phyloP scores from a whole-genome alignment of 1,284 basidiomycete genomes.

The Cystobasidium sp. region DNA sequence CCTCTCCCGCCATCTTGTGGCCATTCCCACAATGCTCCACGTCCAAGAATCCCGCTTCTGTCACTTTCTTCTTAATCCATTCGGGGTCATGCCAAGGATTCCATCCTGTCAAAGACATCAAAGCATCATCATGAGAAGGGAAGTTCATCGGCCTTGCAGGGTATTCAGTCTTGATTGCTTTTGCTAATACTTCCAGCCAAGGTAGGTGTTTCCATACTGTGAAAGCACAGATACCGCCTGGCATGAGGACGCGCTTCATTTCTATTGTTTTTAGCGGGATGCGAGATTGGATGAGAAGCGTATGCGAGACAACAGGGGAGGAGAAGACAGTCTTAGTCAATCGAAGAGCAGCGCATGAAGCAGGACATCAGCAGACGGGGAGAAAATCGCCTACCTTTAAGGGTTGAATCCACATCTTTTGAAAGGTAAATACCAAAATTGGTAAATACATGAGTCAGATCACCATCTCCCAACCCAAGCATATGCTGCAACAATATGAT shows the following conservation, averaged over 20 bases:
- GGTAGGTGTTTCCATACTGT: conserved; percentile 38
- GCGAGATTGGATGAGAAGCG: background rate
- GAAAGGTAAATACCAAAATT: conserved; percentile 36
- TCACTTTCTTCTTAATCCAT: conserved; percentile 9
- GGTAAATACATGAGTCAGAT: conserved; percentile 31
- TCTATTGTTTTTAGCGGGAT: background rate
- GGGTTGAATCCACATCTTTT: conserved; percentile 28
- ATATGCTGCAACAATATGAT: conserved; percentile 17
- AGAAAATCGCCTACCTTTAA: conserved; percentile 6
- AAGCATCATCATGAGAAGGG: conserved; percentile 22
- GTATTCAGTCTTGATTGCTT: conserved; percentile 19
- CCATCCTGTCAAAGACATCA: conserved; percentile 7
- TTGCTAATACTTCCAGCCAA: conserved; percentile 27
- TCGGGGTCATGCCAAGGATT: conserved; percentile 28
- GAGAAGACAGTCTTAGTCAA: background rate
- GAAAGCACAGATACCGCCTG: conserved; percentile 42
- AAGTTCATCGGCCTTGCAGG: background rate
- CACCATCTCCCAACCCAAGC: conserved; percentile 31
- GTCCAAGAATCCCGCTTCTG: background rate
- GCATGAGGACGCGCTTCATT: conserved; percentile 27
- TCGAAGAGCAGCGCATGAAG: background rate
- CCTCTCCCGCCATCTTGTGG: background rate
- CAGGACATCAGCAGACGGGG: background rate
- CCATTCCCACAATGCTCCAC: background rate
- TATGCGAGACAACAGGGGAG: background rate